Evolutionary conservation across 73 alveolate species (phyloP).

Genomic region (Paramecium tetraurelia): DNA sequence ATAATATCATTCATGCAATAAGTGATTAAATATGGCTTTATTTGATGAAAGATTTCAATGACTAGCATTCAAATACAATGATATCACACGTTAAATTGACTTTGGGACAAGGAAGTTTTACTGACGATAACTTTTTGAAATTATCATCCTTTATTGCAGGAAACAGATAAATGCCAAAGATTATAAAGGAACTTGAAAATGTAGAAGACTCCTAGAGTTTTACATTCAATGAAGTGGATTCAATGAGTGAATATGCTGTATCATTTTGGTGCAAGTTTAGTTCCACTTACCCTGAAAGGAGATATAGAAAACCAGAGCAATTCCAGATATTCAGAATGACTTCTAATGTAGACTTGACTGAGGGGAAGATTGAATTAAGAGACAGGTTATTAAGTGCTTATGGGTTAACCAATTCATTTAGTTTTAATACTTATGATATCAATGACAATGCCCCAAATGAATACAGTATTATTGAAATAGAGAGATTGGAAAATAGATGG

Average conservation of each 20-base stretch:
- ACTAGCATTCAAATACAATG: background rate
- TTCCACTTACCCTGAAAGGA: background rate
- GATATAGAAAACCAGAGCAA: background rate
- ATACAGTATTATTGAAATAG: background rate
- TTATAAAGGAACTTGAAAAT: background rate
- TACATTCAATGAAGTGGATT: background rate
- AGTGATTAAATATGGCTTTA: background rate
- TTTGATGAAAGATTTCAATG: background rate
- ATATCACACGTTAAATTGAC: background rate
- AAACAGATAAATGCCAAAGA: background rate
- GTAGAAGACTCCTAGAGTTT: background rate
- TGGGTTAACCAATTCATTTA: background rate
- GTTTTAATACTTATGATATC: background rate
- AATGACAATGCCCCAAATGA: constrained; percentile 32
- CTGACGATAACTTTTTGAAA: background rate
- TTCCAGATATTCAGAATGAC: constrained; percentile 26
- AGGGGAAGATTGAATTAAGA: background rate
- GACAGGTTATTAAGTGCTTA: background rate
- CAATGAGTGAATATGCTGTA: constrained; percentile 3
- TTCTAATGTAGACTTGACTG: background rate
- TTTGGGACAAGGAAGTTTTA: constrained; percentile 26
- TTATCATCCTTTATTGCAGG: background rate
- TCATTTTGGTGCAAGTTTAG: constrained; percentile 9
- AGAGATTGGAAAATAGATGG: background rate
- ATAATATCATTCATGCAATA: background rate